Evolutionary conservation across 495 filamentous ascomycete species (phyloP), one percentile per base, ranked within the genome.

Genomic region (Podospora pseudocomata): DNA sequence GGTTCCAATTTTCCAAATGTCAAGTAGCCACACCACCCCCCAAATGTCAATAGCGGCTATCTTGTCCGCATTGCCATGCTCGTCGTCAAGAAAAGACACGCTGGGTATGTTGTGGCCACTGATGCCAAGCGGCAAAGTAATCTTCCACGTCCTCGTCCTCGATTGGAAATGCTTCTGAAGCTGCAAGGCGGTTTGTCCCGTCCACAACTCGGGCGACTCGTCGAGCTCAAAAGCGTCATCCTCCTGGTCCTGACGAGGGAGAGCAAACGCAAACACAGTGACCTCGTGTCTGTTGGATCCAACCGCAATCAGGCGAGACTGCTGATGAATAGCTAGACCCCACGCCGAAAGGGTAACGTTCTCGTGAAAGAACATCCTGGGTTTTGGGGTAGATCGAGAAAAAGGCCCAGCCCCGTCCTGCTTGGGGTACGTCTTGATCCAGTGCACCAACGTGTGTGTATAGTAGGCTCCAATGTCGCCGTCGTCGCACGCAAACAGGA

Each of bases 381-480:
- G 74, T 13, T 44, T 19, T 9, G 61, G 44, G 16, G 44, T 23
- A 5, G 64, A 59, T 49, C 39, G 39, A 49, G 39, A 2, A 9
- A 49, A 16, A 49, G 39, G 39, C 15, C 39, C 39, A 13, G 39
- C 13, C 39, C 39, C 39, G 39, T 49, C 39, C 6, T 49, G 39
- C 39, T 49, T 49, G 7, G 7, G 61, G 30, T 15, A 59, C n/a
- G 66, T 66, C 32, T 9, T 28, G 61, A 77, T 73, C 53, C 34
- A 70, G 44, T 65, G 68, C 26, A 75, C 82, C 39, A 85, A 80
- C 4, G 75, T 32, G 15, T 77, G 83, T 1, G 89, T 90, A 69
- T 91, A 88, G 76, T 94, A 97, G 4, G 87, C 93, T 49, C 90
- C 84, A 11, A 96, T 88, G 77, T 99, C 94, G 5, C 95, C 95